phyloP scores from a whole-genome alignment of 2,329 filamentous ascomycete species.

The Xylariomycetidae sp. region DNA sequence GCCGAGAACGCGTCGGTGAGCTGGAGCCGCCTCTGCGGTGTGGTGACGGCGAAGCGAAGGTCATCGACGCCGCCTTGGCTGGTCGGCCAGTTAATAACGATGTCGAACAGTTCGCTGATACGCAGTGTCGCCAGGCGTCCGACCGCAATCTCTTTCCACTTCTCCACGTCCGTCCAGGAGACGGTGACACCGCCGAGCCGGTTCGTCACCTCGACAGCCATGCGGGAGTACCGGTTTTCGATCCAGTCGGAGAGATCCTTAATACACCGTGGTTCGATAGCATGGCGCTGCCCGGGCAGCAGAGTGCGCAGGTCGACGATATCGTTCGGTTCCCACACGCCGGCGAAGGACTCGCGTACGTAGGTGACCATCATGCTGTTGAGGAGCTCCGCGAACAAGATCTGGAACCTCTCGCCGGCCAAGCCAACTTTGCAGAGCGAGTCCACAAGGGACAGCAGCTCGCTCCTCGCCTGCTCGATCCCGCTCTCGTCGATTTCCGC shows the following conservation, averaged over 20 bases:
- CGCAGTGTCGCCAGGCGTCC: conserved; percentile 62
- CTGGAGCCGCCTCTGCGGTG: conserved; percentile 60
- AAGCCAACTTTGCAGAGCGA: conserved; percentile 60
- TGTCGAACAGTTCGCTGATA: conserved; percentile 70
- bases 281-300: conserved; percentile 20
- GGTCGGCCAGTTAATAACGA: conserved; percentile 68
- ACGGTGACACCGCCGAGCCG: conserved; percentile 37
- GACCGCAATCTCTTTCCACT: conserved; percentile 66
- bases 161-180: conserved; percentile 52
- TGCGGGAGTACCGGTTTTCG: conserved; percentile 57
- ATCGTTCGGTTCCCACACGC: conserved; percentile 49
- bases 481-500: conserved; percentile 19
- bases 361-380: conserved; percentile 59
- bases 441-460: conserved; percentile 50
- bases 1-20: conserved; percentile 64
- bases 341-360: conserved; percentile 55
- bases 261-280: conserved; percentile 45
- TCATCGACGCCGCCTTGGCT: conserved; percentile 69
- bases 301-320: conserved; percentile 16
- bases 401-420: conserved; percentile 62
- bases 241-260: conserved; percentile 60
- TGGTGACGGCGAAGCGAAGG: conserved; percentile 63
- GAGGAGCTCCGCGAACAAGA: conserved; percentile 66
- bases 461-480: conserved; percentile 37
- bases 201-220: conserved; percentile 56